Conservation (phyloP, 352 stramenopile species). For the Paralagenidium karlingii region DNA sequence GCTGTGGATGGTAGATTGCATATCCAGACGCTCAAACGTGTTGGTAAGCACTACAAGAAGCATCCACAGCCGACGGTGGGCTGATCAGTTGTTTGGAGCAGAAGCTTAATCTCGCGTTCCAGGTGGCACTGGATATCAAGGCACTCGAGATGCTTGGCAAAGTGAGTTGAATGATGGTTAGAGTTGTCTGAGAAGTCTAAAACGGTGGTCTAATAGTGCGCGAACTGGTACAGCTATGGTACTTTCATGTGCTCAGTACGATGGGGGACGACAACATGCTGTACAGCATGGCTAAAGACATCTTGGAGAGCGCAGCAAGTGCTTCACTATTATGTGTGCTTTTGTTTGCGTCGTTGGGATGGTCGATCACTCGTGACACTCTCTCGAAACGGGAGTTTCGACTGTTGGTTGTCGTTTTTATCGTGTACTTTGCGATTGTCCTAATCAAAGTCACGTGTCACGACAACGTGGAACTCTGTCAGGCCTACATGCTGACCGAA, state of each 20-base stretch:
- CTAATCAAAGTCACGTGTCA: constrained; percentile 32
- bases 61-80: neutral
- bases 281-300: constrained; percentile 17
- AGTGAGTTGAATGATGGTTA: constrained; percentile 7
- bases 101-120: constrained; percentile 40
- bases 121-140: constrained; percentile 33
- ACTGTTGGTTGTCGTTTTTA: constrained; percentile 19
- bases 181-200: too few species aligned
- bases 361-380: constrained; percentile 39
- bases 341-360: constrained; percentile 38
- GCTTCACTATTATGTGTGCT: constrained; percentile 27
- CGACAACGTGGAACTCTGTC: constrained; percentile 26
- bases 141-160: constrained; percentile 31
- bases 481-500: constrained; percentile 46
- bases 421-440: constrained; percentile 21
- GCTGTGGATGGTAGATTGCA: constrained; percentile 38
- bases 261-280: constrained; percentile 12
- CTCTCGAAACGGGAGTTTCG: constrained; percentile 23
- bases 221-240: constrained; percentile 32
- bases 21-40: constrained; percentile 18
- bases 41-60: constrained; percentile 12
- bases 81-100: too few species aligned
- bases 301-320: constrained; percentile 21
- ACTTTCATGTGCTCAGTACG: constrained; percentile 27
- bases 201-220: too few species aligned